Base-by-base conservation (phyloP, 192 early-diverging fungal species). In the Gonapodya sp. region DNA sequence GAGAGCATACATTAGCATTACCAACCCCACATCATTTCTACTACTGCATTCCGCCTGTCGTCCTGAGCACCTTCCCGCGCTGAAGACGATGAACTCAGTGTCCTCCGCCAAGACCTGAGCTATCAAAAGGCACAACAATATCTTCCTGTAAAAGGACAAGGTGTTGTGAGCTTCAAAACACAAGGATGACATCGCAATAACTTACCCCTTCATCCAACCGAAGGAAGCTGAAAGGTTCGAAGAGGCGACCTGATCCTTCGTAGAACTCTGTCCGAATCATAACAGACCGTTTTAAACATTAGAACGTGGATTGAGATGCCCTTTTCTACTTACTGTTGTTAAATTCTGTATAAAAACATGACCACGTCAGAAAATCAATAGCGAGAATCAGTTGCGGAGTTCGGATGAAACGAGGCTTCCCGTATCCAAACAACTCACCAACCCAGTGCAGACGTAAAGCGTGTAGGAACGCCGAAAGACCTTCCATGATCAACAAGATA, bases 361-460 rank as follows among this genome's bases (percentile, higher is more conserved):
- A 16, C 8, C 8, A 64, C n/a, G n/a, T n/a, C n/a, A 64, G 46
- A 24, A 64, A 24, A 16, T 16, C 24, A 64, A 16, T 64, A 64
- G 46, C 46, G 46, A 24, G 24, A 8, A 64, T 24, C 8, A 64
- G 8, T 64, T 64, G 24, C 46, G 46, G 46, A 64, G 8, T 64
- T 64, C 24, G n/a, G n/a, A n/a, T n/a, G n/a, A n/a, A n/a, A n/a
- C n/a, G n/a, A n/a, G n/a, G n/a, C n/a, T n/a, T n/a, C n/a, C n/a
- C n/a, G n/a, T n/a, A n/a, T n/a, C n/a, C n/a, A n/a, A n/a, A n/a
- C n/a, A 8, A 64, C 46, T 64, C 46, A 64, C 46, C 46, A 34
- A 77, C 75, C 92, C 95, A 96, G 87, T 96, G 95, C 79, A 97
- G 87, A 93, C 96, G 94, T 46, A 97, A 90, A 1, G 95, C 95